These are phyloP conservation scores for Diaporthe sp. DNA, from an alignment of 2,329 filamentous ascomycete genomes.

Conservation along the genomic window DNA sequence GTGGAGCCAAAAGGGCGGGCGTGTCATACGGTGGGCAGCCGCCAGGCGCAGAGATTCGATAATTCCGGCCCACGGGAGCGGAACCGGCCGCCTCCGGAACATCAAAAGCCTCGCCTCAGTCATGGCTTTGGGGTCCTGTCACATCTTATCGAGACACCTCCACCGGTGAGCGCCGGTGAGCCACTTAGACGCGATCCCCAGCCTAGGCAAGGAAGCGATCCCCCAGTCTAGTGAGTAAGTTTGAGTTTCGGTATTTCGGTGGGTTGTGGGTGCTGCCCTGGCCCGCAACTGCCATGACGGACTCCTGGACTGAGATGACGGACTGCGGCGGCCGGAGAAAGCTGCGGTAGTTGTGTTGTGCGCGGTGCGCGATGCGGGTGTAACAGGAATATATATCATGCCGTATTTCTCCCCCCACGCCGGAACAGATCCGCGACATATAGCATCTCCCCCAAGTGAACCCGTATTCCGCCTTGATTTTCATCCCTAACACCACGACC, in stretches of 20 bases:
- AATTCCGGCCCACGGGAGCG: background rate
- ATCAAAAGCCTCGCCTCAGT: conserved; percentile 29
- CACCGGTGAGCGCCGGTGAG: conserved; percentile 27
- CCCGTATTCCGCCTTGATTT: background rate
- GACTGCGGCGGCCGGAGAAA: background rate
- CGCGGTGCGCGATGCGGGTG: background rate
- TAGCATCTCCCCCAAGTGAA: background rate
- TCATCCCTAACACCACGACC: background rate
- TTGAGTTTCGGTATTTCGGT: conserved; percentile 11
- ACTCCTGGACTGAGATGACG: background rate
- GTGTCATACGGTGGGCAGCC: background rate
- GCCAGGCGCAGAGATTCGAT: background rate
- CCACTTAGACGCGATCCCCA: background rate
- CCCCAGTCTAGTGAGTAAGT: background rate
- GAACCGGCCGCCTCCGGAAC: conserved; percentile 35
- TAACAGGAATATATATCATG: conserved; percentile 32
- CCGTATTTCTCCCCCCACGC: background rate
- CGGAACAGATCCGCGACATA: background rate
- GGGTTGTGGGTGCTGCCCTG: background rate
- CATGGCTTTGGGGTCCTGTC: conserved; percentile 21
- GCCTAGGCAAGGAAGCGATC: background rate
- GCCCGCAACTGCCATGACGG: background rate
- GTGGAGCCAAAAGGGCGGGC: background rate
- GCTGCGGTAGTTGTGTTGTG: background rate
- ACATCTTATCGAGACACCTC: conserved; percentile 27